These are phyloP conservation scores for Eutypa lata DNA, from an alignment of 2,329 filamentous ascomycete species.

Conservation along the genomic window DNA sequence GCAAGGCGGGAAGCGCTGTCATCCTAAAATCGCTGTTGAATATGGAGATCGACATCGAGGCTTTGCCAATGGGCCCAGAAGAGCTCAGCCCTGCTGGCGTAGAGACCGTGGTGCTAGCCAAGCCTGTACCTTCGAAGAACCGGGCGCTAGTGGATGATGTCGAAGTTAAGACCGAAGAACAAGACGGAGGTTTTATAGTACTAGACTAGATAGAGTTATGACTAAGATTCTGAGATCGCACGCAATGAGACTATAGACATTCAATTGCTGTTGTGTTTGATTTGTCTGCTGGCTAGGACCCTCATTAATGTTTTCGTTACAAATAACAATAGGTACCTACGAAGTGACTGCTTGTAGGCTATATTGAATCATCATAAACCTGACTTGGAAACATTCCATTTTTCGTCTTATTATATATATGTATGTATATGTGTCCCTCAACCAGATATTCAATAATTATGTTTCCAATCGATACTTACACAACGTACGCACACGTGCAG, in stretches of 20 bases:
- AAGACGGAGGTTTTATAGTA: conserved; percentile 7
- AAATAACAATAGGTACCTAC: background rate
- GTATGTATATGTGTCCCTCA: no score
- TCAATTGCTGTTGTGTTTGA: background rate
- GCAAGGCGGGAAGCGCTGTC: conserved; percentile 81
- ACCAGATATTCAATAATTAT: no score
- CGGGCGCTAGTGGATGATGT: conserved; percentile 15
- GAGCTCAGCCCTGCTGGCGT: conserved; percentile 66
- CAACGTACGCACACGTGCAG: no score
- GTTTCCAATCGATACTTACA: no score
- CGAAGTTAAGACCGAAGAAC: conserved; percentile 22
- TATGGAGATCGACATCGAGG: conserved; percentile 75
- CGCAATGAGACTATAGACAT: background rate
- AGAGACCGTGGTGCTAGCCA: conserved; percentile 77
- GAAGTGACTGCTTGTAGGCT: background rate
- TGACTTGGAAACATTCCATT: background rate
- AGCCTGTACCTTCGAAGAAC: conserved; percentile 53
- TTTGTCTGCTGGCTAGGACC: background rate
- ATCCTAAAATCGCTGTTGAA: conserved; percentile 75
- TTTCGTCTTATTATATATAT: no score
- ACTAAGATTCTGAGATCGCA: no score
- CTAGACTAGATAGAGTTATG: conserved; percentile 1
- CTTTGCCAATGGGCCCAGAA: conserved; percentile 82
- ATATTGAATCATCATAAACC: background rate
- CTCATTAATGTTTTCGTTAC: background rate